Conservation (phyloP, 2,329 filamentous ascomycete species). For the Trichoderma afroharzianum region DNA sequence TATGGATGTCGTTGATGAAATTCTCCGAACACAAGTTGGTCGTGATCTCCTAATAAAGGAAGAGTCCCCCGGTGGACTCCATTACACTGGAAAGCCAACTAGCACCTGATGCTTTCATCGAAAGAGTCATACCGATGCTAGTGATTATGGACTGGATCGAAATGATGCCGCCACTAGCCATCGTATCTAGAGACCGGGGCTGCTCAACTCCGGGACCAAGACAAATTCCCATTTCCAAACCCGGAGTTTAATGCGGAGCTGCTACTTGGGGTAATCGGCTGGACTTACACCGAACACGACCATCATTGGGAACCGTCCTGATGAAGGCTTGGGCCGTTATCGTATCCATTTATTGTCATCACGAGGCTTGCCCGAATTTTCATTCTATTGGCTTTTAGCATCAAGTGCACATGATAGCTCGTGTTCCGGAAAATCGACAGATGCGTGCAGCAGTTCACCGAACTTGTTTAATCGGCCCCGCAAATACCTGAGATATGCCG, state of each 20-base stretch:
- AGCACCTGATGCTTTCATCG: neutral
- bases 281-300: neutral
- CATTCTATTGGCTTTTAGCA: neutral
- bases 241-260: neutral
- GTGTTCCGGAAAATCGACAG: neutral
- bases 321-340: neutral
- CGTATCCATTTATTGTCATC: neutral
- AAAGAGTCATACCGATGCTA: constrained; percentile 6
- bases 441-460: neutral
- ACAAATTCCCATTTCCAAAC: neutral
- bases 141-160: neutral
- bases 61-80: neutral
- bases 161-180: neutral
- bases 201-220: neutral
- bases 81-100: neutral
- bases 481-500: neutral
- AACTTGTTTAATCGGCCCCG: neutral
- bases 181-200: neutral
- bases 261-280: neutral
- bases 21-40: neutral
- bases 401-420: neutral
- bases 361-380: neutral
- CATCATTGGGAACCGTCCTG: neutral
- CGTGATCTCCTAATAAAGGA: too few species aligned
- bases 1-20: neutral